These are phyloP conservation scores for Ustilago shanxiensis DNA, from an alignment of 1,284 basidiomycete species.

Conservation along the genomic window DNA sequence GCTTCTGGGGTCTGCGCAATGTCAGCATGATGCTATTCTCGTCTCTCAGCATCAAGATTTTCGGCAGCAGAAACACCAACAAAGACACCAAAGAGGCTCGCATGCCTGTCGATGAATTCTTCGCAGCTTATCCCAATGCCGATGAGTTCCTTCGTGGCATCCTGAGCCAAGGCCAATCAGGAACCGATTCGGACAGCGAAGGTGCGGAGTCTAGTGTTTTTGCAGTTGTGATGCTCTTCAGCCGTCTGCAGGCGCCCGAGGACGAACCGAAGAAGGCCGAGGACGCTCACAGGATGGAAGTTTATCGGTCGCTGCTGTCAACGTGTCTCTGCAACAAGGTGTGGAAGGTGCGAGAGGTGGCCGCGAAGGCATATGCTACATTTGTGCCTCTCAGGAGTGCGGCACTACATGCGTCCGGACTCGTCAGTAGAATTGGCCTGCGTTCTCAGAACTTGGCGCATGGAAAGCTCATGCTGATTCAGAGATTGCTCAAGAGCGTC, in stretches of 20 bases:
- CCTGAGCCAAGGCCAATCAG: slow-evolving; percentile 17
- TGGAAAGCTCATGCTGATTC: slow-evolving; percentile 48
- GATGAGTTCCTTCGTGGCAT: slow-evolving; percentile 42
- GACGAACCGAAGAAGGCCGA: slow-evolving; percentile 20
- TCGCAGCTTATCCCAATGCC: slow-evolving; percentile 41
- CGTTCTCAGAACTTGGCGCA: slow-evolving; percentile 58
- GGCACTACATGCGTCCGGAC: slow-evolving; percentile 9
- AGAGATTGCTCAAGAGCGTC: slow-evolving; percentile 42
- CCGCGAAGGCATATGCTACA: slow-evolving; percentile 45
- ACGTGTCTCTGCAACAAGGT: slow-evolving; percentile 51
- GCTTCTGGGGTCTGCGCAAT: slow-evolving; percentile 70
- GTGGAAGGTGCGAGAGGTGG: slow-evolving; percentile 58
- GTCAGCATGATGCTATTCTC: slow-evolving; percentile 70
- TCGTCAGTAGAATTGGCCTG: slow-evolving; percentile 18
- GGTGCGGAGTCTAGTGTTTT: slow-evolving; percentile 54
- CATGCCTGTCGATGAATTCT: slow-evolving; percentile 55
- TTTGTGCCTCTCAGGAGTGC: slow-evolving; percentile 35
- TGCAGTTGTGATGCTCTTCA: slow-evolving; percentile 62
- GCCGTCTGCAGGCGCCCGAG: slow-evolving; percentile 51
- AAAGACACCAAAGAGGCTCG: slow-evolving; percentile 47
- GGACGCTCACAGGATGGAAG: slow-evolving; percentile 21
- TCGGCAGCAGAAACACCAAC: slow-evolving; percentile 54
- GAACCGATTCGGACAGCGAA: slow-evolving; percentile 8
- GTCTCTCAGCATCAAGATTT: slow-evolving; percentile 66
- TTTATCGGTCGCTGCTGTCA: slow-evolving; percentile 30